A percentile compares a stretch with the other conserved stretches of the same genome.
phyloP scores from a whole-genome alignment of 2,329 filamentous ascomycete genomes.

The Torrubiellomyces zombiae region DNA sequence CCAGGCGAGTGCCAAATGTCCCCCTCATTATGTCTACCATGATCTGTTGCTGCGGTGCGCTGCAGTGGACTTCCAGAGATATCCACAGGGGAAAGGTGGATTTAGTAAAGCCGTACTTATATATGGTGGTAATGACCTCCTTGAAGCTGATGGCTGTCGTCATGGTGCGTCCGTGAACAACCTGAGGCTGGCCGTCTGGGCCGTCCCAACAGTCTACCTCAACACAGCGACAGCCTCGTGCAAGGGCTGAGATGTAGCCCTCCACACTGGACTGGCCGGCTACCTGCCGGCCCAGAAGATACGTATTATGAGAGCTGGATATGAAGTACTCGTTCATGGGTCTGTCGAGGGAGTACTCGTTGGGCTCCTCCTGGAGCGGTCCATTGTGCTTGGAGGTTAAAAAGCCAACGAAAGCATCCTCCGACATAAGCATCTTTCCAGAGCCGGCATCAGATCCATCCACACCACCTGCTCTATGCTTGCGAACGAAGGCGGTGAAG shows the following conservation, averaged over 20 bases:
- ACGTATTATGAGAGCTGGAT: slow-evolving; percentile 97
- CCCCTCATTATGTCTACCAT: slow-evolving; percentile 87
- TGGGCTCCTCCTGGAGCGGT: slow-evolving; percentile 43
- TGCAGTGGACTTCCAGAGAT: slow-evolving; percentile 92
- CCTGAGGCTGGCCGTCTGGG: slow-evolving; percentile 67
- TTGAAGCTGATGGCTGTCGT: slow-evolving; percentile 79
- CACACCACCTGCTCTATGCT: slow-evolving; percentile 31
- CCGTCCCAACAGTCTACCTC: slow-evolving; percentile 99
- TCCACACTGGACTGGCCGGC: slow-evolving; percentile 84
- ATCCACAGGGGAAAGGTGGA: slow-evolving; percentile 85
- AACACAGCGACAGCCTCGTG: slow-evolving; percentile 81
- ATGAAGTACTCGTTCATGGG: slow-evolving; percentile 96
- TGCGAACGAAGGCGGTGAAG: slow-evolving; percentile 54
- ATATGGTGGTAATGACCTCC: slow-evolving; percentile 84
- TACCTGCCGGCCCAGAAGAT: slow-evolving; percentile 80
- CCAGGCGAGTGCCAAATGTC: slow-evolving; percentile 63
- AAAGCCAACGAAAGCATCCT: slow-evolving; percentile 63
- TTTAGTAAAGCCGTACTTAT: slow-evolving; percentile 81
- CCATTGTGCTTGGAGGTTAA: slow-evolving; percentile 60
- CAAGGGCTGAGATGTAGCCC: slow-evolving; percentile 79
- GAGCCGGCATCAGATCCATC: slow-evolving; percentile 24
- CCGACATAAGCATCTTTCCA: slow-evolving; percentile 46
- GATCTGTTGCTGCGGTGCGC: slow-evolving; percentile 58
- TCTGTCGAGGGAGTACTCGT: slow-evolving; percentile 51
- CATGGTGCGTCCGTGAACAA: slow-evolving; percentile 79